These are phyloP conservation scores for Starmera quercuum DNA, from an alignment of 805 yeast genomes.

Conservation along the genomic window DNA sequence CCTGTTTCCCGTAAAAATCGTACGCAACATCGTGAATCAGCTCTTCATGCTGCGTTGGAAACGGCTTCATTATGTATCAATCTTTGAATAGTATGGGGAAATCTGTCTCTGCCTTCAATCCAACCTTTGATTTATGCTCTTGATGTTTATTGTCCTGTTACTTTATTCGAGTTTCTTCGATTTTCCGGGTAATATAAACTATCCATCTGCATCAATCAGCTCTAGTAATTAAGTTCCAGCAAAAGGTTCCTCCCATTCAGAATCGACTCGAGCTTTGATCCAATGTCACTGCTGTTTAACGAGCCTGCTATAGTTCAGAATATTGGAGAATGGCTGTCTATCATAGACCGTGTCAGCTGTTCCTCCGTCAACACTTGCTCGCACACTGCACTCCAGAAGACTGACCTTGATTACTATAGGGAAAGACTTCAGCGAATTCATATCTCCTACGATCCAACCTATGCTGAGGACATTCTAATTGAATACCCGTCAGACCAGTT, in stretches of 20 bases:
- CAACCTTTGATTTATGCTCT: too few species aligned
- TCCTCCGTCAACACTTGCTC: conserved; percentile 4
- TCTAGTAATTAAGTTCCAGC: too few species aligned
- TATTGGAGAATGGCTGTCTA: conserved; percentile 2
- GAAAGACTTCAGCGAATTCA: conserved; percentile 6
- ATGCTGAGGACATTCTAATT: conserved; percentile 9
- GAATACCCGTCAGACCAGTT: conserved; percentile 10
- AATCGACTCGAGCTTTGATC: too few species aligned
- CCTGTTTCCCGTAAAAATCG: conserved; percentile 85
- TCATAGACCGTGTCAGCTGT: conserved; percentile 15
- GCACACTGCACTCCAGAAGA: conserved; percentile 1
- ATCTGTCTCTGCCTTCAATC: conserved; percentile 1
- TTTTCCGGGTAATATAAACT: background rate
- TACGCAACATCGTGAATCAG: conserved; percentile 84
- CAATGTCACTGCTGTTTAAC: background rate
- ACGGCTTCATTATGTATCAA: conserved; percentile 45
- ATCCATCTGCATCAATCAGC: too few species aligned
- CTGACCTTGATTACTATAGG: conserved; percentile 10
- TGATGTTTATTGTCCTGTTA: background rate
- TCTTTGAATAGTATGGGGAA: background rate
- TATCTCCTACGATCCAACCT: conserved; percentile 9
- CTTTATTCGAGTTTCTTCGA: background rate
- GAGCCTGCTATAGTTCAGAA: background rate
- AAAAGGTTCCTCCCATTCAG: too few species aligned
- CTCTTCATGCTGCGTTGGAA: conserved; percentile 89